Conservation (phyloP, 805 yeast species). For the Lachancea dasiensis region DNA sequence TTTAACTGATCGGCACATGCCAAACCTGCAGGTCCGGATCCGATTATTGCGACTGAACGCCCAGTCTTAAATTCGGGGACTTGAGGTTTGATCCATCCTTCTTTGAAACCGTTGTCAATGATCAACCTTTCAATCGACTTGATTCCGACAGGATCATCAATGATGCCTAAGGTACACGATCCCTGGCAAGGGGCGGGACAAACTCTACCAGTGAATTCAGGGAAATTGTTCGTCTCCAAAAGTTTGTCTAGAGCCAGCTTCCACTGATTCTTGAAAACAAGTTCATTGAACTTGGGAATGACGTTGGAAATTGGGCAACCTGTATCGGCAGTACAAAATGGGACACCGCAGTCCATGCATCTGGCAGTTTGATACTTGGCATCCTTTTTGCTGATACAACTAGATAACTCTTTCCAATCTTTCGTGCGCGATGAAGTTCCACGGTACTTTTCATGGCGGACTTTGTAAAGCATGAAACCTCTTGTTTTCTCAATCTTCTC, state of each 20-base stretch:
- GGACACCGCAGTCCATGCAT: slow-evolving; percentile 99
- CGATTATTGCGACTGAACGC: slow-evolving; percentile 76
- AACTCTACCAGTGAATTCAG: slow-evolving; percentile 95
- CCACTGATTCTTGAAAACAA: slow-evolving; percentile 94
- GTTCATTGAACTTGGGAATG: slow-evolving; percentile 97
- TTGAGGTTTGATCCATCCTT: slow-evolving; percentile 90
- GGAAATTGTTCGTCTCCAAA: slow-evolving; percentile 96
- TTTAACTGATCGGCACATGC: slow-evolving; percentile 96
- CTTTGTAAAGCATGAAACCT: slow-evolving; percentile 92
- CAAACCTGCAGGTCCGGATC: slow-evolving; percentile 96
- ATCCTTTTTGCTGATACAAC: slow-evolving; percentile 77
- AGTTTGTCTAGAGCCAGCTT: slow-evolving; percentile 85
- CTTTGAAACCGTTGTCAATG: slow-evolving; percentile 91
- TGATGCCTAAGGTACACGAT: slow-evolving; percentile 89
- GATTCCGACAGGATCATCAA: slow-evolving; percentile 93
- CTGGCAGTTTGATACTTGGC: slow-evolving; percentile 89
- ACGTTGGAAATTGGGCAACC: slow-evolving; percentile 97
- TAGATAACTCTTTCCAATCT: slow-evolving; percentile 90
- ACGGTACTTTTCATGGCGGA: slow-evolving; percentile 84
- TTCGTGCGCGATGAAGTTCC: slow-evolving; percentile 64
- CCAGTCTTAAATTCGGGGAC: slow-evolving; percentile 82
- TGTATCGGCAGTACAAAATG: slow-evolving; percentile 95
- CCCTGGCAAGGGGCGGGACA: slow-evolving; percentile 99
- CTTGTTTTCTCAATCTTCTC: slow-evolving; percentile 58
- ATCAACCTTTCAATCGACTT: slow-evolving; percentile 94